These are phyloP conservation scores for Fusarium marasasianum DNA, from an alignment of 2,329 filamentous ascomycete species.

Conservation along the genomic window DNA sequence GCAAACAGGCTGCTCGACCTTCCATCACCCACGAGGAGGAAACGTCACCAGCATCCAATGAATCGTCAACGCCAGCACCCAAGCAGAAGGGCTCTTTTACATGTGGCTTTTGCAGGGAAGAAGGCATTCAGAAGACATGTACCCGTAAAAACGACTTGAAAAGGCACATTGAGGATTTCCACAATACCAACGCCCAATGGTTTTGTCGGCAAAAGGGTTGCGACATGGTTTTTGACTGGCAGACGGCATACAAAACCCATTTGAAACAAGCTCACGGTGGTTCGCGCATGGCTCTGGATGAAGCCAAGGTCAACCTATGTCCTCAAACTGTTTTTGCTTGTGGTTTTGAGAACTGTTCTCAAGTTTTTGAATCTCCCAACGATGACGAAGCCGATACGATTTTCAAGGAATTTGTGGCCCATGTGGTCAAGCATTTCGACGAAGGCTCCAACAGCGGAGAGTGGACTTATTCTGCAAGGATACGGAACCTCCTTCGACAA, in stretches of 20 bases:
- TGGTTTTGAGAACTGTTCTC: constrained; percentile 56
- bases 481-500: constrained; percentile 57
- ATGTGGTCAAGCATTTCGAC: constrained; percentile 59
- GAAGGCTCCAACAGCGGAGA: constrained; percentile 51
- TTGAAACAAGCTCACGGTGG: constrained; percentile 56
- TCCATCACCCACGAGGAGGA: constrained; percentile 40
- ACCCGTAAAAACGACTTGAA: constrained; percentile 60
- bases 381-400: constrained; percentile 51
- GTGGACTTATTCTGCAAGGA: constrained; percentile 56
- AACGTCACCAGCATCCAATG: constrained; percentile 35
- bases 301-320: constrained; percentile 55
- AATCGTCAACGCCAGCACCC: constrained; percentile 38
- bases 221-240: constrained; percentile 58
- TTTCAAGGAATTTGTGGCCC: constrained; percentile 57
- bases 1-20: constrained; percentile 41
- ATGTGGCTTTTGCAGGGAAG: constrained; percentile 55
- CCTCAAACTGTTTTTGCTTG: constrained; percentile 60
- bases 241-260: constrained; percentile 58
- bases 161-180: constrained; percentile 59
- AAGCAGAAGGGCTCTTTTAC: constrained; percentile 53
- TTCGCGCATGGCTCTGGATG: constrained; percentile 53
- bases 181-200: constrained; percentile 59
- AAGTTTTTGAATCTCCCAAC: constrained; percentile 55
- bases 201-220: constrained; percentile 56
- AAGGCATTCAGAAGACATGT: constrained; percentile 53